Evolutionary conservation across 116 monocot species (phyloP).

Genomic region (Thalassia testudinum): DNA sequence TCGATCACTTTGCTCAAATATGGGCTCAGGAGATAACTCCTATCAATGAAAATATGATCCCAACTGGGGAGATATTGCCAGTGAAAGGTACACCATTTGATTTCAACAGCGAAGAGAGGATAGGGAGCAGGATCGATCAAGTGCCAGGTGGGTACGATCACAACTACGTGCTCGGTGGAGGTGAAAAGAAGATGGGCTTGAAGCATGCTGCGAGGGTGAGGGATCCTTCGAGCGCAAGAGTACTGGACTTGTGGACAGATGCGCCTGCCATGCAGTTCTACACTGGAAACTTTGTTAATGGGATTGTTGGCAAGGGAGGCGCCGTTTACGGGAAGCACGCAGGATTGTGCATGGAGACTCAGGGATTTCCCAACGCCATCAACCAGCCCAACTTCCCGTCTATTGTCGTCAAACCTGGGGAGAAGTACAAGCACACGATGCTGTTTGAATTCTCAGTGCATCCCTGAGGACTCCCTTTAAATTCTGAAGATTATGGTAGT

Average conservation of each 20-base stretch:
- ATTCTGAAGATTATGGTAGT: no score
- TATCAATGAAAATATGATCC: slow-evolving; percentile 33
- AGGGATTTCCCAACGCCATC: slow-evolving; percentile 80
- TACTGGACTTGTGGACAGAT: slow-evolving; percentile 32
- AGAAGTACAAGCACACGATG: slow-evolving; percentile 69
- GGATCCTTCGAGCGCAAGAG: slow-evolving; percentile 25
- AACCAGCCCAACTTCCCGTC: slow-evolving; percentile 70
- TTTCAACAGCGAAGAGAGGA: slow-evolving; percentile 26
- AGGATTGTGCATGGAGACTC: slow-evolving; percentile 76
- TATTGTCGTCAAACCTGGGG: slow-evolving; percentile 43
- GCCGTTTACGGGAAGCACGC: slow-evolving; percentile 52
- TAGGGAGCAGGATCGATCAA: slow-evolving; percentile 31
- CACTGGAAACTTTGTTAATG: slow-evolving; percentile 57
- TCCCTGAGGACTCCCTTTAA: no score
- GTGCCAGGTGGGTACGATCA: slow-evolving; percentile 51
- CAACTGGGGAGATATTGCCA: slow-evolving; percentile 40
- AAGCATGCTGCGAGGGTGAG: slow-evolving; percentile 30
- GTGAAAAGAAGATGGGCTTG: slow-evolving; percentile 17
- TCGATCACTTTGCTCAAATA: slow-evolving; percentile 35
- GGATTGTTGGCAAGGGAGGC: slow-evolving; percentile 52
- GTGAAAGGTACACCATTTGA: slow-evolving; percentile 64
- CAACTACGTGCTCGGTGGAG: slow-evolving; percentile 38
- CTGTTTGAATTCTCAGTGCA: slow-evolving; percentile 50
- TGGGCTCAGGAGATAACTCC: slow-evolving; percentile 50
- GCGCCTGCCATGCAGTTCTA: slow-evolving; percentile 76